Evolutionary conservation across 129 eudicot genomes (phyloP).

Genomic region (Tagetes patula): DNA sequence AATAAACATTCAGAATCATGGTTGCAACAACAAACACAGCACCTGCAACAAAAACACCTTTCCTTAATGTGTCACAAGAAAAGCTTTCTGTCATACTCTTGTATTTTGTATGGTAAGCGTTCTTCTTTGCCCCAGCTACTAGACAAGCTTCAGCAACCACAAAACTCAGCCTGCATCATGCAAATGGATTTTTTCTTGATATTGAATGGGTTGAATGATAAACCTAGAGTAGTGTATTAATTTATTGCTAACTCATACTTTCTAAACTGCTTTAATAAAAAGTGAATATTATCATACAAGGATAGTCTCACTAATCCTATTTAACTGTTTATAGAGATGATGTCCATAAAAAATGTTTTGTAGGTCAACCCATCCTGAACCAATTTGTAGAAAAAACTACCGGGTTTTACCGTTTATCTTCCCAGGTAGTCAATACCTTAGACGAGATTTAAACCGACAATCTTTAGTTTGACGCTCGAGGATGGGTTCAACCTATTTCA

Average conservation of each 20-base stretch:
- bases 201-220: neutral
- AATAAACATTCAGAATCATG: constrained; percentile 84
- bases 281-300: neutral
- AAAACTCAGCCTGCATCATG: constrained; percentile 68
- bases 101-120: constrained; percentile 89
- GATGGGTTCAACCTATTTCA: too few relatives aligned
- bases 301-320: neutral
- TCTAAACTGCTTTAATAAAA: neutral
- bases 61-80: constrained; percentile 84
- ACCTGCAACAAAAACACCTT: constrained; percentile 94
- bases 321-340: neutral
- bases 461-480: too few relatives aligned
- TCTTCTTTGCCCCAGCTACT: constrained; percentile 86
- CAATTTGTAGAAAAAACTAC: too few relatives aligned
- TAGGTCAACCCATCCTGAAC: neutral
- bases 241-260: neutral
- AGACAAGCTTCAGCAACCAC: constrained; percentile 87
- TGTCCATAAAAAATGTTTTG: too few relatives aligned
- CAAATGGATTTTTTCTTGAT: neutral
- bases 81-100: constrained; percentile 71
- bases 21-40: constrained; percentile 84
- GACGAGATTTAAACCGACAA: too few relatives aligned
- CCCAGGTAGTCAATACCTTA: too few relatives aligned
- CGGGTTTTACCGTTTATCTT: neutral
- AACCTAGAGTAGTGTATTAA: neutral